Conservation (phyloP, 2,329 filamentous ascomycete genomes). For the Fusarium sp. region DNA sequence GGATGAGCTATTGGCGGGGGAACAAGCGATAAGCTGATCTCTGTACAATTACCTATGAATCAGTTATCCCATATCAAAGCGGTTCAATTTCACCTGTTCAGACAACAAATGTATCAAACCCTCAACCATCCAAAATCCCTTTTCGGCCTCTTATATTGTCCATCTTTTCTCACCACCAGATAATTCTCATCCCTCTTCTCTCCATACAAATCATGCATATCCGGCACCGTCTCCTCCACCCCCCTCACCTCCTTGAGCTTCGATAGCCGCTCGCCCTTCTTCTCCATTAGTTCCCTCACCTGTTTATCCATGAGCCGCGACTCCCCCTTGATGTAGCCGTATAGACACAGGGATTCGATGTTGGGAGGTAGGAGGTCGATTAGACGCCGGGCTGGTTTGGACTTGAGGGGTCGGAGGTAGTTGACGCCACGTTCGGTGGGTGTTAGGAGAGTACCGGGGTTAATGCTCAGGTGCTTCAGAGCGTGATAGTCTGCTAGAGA, state of each 20-base stretch:
- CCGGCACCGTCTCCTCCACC: neutral
- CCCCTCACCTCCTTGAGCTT: neutral
- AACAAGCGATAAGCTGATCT: no score
- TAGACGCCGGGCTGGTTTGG: neutral
- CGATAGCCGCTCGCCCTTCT: neutral
- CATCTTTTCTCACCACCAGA: neutral
- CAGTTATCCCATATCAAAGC: neutral
- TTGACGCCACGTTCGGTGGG: neutral
- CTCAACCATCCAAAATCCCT: neutral
- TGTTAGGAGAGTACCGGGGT: neutral
- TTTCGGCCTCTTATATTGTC: neutral
- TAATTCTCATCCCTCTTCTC: neutral
- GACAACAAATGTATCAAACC: neutral
- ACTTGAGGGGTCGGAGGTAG: neutral
- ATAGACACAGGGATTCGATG: neutral
- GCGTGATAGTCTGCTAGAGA: neutral
- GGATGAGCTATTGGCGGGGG: neutral
- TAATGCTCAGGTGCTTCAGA: neutral
- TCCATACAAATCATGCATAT: neutral
- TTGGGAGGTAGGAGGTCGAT: neutral
- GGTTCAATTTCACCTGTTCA: neutral
- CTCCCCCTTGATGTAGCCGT: neutral
- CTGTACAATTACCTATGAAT: neutral
- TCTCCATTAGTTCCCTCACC: neutral
- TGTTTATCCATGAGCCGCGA: neutral